A percentile compares a stretch with the other conserved stretches of the same genome.
phyloP scores from a whole-genome alignment of 1,284 basidiomycete species.

The Singerocomus inundabilis region DNA sequence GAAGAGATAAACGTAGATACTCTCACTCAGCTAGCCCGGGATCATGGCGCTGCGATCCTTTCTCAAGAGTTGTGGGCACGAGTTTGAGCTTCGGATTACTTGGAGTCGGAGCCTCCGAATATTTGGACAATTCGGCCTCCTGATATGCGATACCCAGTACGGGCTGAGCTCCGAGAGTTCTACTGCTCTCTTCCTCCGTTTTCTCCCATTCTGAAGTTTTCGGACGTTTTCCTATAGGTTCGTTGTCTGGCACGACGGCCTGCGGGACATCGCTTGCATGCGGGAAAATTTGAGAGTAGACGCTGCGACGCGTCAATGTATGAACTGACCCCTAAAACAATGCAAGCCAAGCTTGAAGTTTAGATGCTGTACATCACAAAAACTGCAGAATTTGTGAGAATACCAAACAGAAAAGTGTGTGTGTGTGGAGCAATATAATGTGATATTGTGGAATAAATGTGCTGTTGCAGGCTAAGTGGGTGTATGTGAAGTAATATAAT shows the following conservation, averaged over 20 bases:
- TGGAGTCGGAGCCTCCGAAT: not conserved
- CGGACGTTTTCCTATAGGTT: not conserved
- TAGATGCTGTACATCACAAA: not conserved
- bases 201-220: not conserved
- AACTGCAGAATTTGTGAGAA: too few relatives aligned
- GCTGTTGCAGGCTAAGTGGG: too few relatives aligned
- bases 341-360: constrained; percentile 1
- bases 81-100: not conserved
- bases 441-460: too few relatives aligned
- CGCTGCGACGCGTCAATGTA: not conserved
- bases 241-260: not conserved
- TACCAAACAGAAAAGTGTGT: too few relatives aligned
- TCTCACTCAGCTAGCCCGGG: constrained; percentile 3
- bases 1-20: not conserved
- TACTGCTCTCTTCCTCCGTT: not conserved
- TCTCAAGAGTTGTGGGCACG: constrained; percentile 12
- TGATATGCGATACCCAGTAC: not conserved
- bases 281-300: not conserved
- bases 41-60: constrained; percentile 13
- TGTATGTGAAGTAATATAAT: too few relatives aligned
- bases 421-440: too few relatives aligned
- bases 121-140: not conserved
- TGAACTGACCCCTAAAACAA: constrained; percentile 12
- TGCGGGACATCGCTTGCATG: not conserved
- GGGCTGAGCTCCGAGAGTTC: not conserved